Evolutionary conservation across 495 filamentous ascomycete genomes (phyloP).

Genomic region (Penicillium coprophilum): DNA sequence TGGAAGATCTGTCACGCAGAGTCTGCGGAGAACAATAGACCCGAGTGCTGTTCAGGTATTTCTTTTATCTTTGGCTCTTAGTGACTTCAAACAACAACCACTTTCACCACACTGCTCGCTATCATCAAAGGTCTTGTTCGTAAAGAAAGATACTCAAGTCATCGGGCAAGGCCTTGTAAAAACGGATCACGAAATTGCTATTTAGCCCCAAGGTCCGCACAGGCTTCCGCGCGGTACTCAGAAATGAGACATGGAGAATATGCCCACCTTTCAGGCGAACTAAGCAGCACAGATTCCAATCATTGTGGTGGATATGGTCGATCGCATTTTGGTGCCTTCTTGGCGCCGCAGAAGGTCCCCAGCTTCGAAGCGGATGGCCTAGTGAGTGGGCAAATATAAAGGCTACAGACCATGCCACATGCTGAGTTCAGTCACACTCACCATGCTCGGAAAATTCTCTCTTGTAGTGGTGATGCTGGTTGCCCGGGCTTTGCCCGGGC

Average conservation of each 20-base stretch:
- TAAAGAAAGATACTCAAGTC: too few relatives aligned
- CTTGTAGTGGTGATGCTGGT: slow-evolving; percentile 3
- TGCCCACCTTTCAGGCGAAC: not conserved
- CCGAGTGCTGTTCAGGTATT: too few relatives aligned
- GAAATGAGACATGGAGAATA: not conserved
- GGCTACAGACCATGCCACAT: not conserved
- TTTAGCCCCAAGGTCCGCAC: slow-evolving; percentile 5
- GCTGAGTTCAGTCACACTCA: not conserved
- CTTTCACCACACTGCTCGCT: too few relatives aligned
- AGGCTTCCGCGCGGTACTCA: slow-evolving; percentile 7
- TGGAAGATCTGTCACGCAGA: too few relatives aligned
- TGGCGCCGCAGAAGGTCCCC: slow-evolving; percentile 12
- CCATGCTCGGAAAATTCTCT: slow-evolving; percentile 7
- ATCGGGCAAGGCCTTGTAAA: too few relatives aligned
- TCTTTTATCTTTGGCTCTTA: too few relatives aligned
- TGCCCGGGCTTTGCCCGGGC: slow-evolving; percentile 9
- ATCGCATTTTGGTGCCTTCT: not conserved
- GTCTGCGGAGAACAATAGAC: too few relatives aligned
- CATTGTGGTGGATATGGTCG: not conserved
- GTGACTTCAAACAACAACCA: too few relatives aligned
- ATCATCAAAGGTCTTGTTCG: too few relatives aligned
- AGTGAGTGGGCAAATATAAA: not conserved
- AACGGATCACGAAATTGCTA: not conserved
- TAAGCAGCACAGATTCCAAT: not conserved
- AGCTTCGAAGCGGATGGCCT: not conserved